Evolutionary conservation across 1,284 basidiomycete genomes (phyloP), one percentile per base, ranked within the genome.

Genomic region (Neotropicomus parvogracilis): DNA sequence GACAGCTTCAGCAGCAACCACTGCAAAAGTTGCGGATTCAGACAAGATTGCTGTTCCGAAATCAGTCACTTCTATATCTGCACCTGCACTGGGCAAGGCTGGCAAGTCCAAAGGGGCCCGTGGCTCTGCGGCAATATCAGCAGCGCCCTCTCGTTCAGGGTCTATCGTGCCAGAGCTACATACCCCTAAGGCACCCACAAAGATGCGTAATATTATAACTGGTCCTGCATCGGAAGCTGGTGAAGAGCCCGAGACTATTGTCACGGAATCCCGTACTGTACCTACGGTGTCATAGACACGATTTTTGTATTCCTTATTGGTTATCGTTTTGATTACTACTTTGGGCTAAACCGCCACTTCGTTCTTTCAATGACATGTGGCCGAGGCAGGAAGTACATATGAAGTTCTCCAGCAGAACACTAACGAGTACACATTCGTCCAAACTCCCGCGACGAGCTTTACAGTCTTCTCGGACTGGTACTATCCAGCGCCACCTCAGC

Each of bases 131-230:
- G 69, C 66, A 13, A 69, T 70, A 38, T 81, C 80, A 19, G 66
- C 73, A 31, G 75, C 70, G 33, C 74, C 78, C 20, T 82, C 80
- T 46, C 74, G 80, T 35, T 73, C 77, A 40, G 73, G 72, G 27
- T 81, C 80, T 1, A 70, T 68, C 1, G 70, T 69, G 8, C 69
- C 68, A n/a, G 74, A 77, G 37, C 54, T 64, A 21, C 71, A 72
- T 29, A 66, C 55, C 38, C 65, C 70, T 9, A 74, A 74, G 35
- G 74, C 75, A 19, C 75, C 75, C 21, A 77, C 80, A 17, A 82
- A 81, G 60, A 80, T 81, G 79, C 70, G 80, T 48, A 80, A 68
- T 32, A 72, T 77, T 43, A 66, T 77, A 13, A 70, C 70, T 47
- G 66, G 69, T 13, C 71, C 75, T 19, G 68, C 70, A 12, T 73